A percentile compares a stretch with the other conserved stretches of the same genome.
phyloP scores from a whole-genome alignment of 2,329 filamentous ascomycete species.

The Capronia americana region DNA sequence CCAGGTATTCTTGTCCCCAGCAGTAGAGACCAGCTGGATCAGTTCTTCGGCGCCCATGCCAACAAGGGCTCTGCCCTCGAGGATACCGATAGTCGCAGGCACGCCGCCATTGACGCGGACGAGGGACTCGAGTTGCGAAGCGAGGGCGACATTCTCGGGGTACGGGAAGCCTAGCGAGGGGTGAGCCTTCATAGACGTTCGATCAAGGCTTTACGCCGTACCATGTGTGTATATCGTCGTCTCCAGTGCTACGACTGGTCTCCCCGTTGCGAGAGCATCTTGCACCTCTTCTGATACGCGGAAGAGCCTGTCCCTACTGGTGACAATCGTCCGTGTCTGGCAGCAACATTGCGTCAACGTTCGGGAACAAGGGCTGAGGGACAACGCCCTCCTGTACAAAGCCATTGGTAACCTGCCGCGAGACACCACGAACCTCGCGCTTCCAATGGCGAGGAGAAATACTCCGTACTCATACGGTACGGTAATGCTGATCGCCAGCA shows the following conservation, averaged over 20 bases:
- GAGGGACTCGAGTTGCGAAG: slow-evolving; percentile 78
- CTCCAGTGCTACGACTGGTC: slow-evolving; percentile 90
- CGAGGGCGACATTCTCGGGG: slow-evolving; percentile 75
- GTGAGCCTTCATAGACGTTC: slow-evolving; percentile 18
- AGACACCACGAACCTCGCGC: neutral
- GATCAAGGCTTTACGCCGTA: slow-evolving; percentile 39
- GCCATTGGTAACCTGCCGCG: slow-evolving; percentile 7
- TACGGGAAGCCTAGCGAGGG: slow-evolving; percentile 67
- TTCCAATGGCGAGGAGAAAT: neutral
- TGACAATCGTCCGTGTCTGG: slow-evolving; percentile 18
- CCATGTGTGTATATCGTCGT: slow-evolving; percentile 98
- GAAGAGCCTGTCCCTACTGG: slow-evolving; percentile 56
- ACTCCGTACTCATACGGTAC: neutral
- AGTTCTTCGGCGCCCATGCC: slow-evolving; percentile 77
- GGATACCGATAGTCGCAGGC: slow-evolving; percentile 87
- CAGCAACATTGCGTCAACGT: neutral
- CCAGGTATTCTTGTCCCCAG: slow-evolving; percentile 70
- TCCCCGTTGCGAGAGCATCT: slow-evolving; percentile 74
- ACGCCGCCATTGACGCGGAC: slow-evolving; percentile 81
- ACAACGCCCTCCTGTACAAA: slow-evolving; percentile 5
- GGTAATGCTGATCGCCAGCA: neutral
- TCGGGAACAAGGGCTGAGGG: neutral
- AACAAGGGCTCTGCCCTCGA: slow-evolving; percentile 81
- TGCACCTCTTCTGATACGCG: slow-evolving; percentile 81
- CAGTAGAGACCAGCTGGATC: slow-evolving; percentile 68